Conservation (phyloP, 148 eudicot genomes). For the Cornus suecica region DNA sequence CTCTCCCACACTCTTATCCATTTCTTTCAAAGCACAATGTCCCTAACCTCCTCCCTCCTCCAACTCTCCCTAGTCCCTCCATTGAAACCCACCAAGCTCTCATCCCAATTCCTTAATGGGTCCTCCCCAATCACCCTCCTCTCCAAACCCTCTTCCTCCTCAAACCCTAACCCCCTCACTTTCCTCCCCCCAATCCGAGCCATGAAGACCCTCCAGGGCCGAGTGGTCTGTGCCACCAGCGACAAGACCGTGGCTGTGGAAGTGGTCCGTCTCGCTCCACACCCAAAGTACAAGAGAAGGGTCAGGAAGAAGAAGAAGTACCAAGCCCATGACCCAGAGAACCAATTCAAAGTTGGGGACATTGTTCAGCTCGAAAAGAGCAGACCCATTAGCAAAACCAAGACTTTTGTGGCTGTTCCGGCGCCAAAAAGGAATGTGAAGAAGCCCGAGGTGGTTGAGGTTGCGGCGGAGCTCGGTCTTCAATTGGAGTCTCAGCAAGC, state of each 20-base stretch:
- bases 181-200: constrained; percentile 46
- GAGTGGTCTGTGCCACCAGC: constrained; percentile 54
- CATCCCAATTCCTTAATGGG: constrained; percentile 59
- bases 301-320: constrained; percentile 79
- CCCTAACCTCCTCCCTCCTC: constrained; percentile 38
- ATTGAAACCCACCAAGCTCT: constrained; percentile 41
- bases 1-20: constrained; percentile 9
- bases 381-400: constrained; percentile 76
- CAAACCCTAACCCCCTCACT: constrained; percentile 17
- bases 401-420: constrained; percentile 60
- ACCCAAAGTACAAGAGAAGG: constrained; percentile 78
- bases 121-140: constrained; percentile 24
- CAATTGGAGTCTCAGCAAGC: constrained; percentile 45
- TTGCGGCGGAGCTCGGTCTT: constrained; percentile 39
- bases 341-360: constrained; percentile 68
- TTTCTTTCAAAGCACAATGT: constrained; percentile 26
- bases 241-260: constrained; percentile 81
- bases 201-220: constrained; percentile 59
- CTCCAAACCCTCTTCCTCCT: constrained; percentile 35
- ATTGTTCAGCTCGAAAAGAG: constrained; percentile 64
- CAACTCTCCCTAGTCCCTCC: constrained; percentile 36
- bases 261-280: constrained; percentile 64
- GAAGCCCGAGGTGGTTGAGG: constrained; percentile 13
- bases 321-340: constrained; percentile 86
- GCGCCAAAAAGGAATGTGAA: constrained; percentile 10